A percentile compares a stretch with the other conserved stretches of the same genome.
These are phyloP conservation scores for Lagenidium sp. DNA, from an alignment of 352 stramenopile species.

Conservation along the genomic window DNA sequence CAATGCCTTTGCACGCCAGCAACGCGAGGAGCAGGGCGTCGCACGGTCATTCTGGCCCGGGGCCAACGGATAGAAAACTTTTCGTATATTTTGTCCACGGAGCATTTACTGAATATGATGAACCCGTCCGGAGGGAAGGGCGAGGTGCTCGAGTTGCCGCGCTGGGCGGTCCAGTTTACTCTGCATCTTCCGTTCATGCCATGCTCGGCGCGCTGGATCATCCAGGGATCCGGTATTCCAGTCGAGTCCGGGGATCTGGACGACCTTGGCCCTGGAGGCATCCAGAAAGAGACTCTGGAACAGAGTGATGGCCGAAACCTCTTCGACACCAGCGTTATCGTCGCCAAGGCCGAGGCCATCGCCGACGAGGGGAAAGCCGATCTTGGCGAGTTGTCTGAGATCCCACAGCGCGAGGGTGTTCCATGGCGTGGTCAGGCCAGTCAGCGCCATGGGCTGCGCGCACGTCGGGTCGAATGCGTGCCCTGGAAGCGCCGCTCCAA, in stretches of 20 bases:
- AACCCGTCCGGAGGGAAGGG: slow-evolving; percentile 27
- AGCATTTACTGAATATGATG: slow-evolving; percentile 21
- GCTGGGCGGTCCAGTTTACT: slow-evolving; percentile 87
- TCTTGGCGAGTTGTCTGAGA: slow-evolving; percentile 79
- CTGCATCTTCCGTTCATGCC: slow-evolving; percentile 94
- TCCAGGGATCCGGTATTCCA: slow-evolving; percentile 76
- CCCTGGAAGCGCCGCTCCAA: slow-evolving; percentile 85
- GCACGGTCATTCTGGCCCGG: slow-evolving; percentile 2
- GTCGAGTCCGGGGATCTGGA: slow-evolving; percentile 60
- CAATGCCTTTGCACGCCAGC: slow-evolving; percentile 60
- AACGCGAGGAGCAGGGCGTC: slow-evolving; percentile 18
- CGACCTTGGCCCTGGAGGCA: slow-evolving; percentile 68
- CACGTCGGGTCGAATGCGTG: slow-evolving; percentile 41
- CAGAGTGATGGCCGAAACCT: slow-evolving; percentile 89
- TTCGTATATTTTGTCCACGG: not conserved
- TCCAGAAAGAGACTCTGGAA: slow-evolving; percentile 81
- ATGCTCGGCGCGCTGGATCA: slow-evolving; percentile 65
- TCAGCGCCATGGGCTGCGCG: slow-evolving; percentile 49
- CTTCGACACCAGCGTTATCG: slow-evolving; percentile 83
- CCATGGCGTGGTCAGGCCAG: slow-evolving; percentile 90
- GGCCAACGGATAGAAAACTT: not conserved
- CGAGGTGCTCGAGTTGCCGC: slow-evolving; percentile 60
- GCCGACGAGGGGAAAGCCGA: slow-evolving; percentile 86
- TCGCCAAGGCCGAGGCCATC: slow-evolving; percentile 66
- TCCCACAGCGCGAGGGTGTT: slow-evolving; percentile 96